Conservation (phyloP, 176 grass and related monocot genomes). For the Guadua angustifolia region DNA sequence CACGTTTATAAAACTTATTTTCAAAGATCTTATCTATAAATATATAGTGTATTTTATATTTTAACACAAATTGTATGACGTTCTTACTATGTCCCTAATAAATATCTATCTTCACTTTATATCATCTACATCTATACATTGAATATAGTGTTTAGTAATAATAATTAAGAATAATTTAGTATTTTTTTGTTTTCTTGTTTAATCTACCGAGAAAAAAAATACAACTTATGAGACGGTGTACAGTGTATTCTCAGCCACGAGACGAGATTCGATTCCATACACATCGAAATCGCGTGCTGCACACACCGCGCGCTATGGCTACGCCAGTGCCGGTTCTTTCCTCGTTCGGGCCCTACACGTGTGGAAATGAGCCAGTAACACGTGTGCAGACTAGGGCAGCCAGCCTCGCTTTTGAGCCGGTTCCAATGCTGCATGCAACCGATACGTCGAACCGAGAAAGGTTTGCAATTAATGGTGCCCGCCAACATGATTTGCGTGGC, state of each 20-base stretch:
- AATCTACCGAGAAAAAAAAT: no score
- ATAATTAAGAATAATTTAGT: no score
- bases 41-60: no score
- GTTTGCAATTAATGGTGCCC: neutral
- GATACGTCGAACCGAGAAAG: neutral
- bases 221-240: no score
- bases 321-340: neutral
- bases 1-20: no score
- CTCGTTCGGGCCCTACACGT: neutral
- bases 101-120: no score
- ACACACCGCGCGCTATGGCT: neutral
- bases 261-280: constrained; percentile 22
- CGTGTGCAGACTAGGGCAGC: neutral
- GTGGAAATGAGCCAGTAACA: neutral
- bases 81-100: no score
- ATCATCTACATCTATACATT: no score
- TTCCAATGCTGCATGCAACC: neutral
- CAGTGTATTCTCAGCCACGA: neutral
- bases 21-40: no score
- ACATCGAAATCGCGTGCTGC: neutral
- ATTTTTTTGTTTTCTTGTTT: no score
- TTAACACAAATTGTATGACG: no score
- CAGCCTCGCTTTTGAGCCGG: neutral
- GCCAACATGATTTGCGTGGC: neutral
- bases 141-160: no score